These are phyloP conservation scores for Canariomyces notabilis DNA, from an alignment of 2,329 filamentous ascomycete species.

Conservation along the genomic window DNA sequence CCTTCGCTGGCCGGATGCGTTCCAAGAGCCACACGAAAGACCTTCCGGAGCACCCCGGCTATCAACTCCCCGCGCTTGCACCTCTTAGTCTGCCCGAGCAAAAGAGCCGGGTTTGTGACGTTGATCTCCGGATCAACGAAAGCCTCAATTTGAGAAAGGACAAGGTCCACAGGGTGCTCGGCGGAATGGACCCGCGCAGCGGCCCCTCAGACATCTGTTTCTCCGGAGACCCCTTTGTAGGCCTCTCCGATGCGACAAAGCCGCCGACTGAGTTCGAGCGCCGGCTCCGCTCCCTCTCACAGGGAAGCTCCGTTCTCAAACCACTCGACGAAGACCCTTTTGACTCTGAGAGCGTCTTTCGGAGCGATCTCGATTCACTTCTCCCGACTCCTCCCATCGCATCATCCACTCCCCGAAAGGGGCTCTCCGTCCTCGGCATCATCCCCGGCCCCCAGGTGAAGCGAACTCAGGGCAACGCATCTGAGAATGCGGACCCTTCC, in stretches of 20 bases:
- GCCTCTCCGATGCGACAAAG: background rate
- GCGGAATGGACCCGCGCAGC: constrained; percentile 29
- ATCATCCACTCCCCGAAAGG: constrained; percentile 21
- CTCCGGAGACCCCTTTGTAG: constrained; percentile 25
- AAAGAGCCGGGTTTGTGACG: constrained; percentile 10
- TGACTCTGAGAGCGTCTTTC: constrained; percentile 29
- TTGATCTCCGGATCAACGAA: constrained; percentile 33
- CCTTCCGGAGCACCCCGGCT: background rate
- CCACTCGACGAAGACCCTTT: constrained; percentile 26
- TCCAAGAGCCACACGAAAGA: background rate
- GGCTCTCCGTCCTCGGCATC: background rate
- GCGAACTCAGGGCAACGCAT: background rate
- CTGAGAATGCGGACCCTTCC: background rate
- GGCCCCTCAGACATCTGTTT: too few relatives aligned
- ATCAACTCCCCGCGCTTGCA: background rate
- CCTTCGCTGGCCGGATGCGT: constrained; percentile 9
- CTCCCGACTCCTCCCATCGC: constrained; percentile 19
- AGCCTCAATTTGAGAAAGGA: constrained; percentile 31
- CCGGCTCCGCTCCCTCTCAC: background rate
- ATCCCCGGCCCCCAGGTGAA: background rate
- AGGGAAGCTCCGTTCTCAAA: background rate
- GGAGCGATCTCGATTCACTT: constrained; percentile 18
- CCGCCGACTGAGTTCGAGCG: background rate
- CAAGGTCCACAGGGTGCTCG: constrained; percentile 33
- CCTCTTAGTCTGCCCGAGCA: background rate